phyloP scores from a whole-genome alignment of 305 asterid species.

The Solanum hybrid region DNA sequence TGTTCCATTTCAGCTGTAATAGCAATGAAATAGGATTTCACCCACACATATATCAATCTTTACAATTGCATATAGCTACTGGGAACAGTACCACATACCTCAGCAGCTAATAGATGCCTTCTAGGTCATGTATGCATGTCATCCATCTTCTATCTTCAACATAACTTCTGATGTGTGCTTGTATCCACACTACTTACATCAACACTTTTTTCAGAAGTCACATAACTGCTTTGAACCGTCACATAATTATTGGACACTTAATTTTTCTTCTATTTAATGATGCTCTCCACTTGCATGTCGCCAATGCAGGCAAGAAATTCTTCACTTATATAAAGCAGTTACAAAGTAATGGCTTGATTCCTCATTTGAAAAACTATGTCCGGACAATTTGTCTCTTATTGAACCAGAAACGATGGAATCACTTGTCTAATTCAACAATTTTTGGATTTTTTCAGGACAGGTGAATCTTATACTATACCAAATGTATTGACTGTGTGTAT shows the following conservation, averaged over 20 bases:
- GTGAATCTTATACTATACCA: not conserved
- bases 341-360: not conserved
- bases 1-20: not conserved
- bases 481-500: not conserved
- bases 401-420: not conserved
- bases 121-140: not conserved
- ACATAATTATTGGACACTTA: not conserved
- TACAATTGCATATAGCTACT: not conserved
- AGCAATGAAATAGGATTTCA: not conserved
- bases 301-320: not conserved
- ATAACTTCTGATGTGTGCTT: not conserved
- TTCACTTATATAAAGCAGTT: not conserved
- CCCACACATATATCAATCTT: not conserved
- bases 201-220: not conserved
- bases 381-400: not conserved
- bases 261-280: not conserved
- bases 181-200: not conserved
- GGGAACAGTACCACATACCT: not conserved
- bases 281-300: not conserved
- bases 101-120: not conserved
- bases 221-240: not conserved
- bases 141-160: not conserved
- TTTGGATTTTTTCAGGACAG: not conserved
- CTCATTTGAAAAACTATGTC: not conserved
- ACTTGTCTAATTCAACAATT: not conserved